Base-by-base conservation (phyloP, 805 yeast genomes). In the Candida vartiovaarae region DNA sequence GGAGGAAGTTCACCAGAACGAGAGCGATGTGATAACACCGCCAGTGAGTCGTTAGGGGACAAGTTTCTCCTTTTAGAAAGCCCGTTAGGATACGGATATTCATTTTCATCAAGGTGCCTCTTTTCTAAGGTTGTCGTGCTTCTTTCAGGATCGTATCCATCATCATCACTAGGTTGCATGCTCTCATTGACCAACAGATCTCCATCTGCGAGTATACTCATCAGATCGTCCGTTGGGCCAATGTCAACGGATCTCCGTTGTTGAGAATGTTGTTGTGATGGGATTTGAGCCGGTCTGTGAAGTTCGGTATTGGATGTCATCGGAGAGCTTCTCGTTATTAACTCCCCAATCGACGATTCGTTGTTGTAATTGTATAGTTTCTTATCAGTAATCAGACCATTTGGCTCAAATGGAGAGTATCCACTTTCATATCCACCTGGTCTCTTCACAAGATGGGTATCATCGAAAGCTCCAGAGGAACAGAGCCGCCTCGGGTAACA, bases 171-270 rank as follows among this genome's bases (percentile, higher is more conserved):
- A 20, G 33, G 33, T 9, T 32, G 20, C 10, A 11, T 11, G 33
- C 33, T 32, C n/a, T 32, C 33, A 15, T 26, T 26, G 5, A 40
- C 33, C 28, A 40, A 29, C 6, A 15, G 10, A 25, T 40, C 43
- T 4, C 38, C 38, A 26, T 40, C 43, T 20, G 30, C 32, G 9
- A 40, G 32, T 11, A 40, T 40, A 5, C 26, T n/a, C 43, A 40
- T 31, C 31, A 40, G 39, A 11, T 40, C 39, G 31, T 35, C 43
- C 23, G 30, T 36, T 24, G 25, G 11, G 4, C 23, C 38, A 26
- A 15, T 33, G 24, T 7, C 23, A 33, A 15, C 35, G 6, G 30
- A 28, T 28, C 9, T 28, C 6, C 9, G 6, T 9, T 9, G 30
- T 28, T 6, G 9, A 7, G 6, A 9, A 28, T 28, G 30, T 6